Evolutionary conservation across 202 grass and related monocot genomes (phyloP).

Genomic region (Brachypodium distachyon): DNA sequence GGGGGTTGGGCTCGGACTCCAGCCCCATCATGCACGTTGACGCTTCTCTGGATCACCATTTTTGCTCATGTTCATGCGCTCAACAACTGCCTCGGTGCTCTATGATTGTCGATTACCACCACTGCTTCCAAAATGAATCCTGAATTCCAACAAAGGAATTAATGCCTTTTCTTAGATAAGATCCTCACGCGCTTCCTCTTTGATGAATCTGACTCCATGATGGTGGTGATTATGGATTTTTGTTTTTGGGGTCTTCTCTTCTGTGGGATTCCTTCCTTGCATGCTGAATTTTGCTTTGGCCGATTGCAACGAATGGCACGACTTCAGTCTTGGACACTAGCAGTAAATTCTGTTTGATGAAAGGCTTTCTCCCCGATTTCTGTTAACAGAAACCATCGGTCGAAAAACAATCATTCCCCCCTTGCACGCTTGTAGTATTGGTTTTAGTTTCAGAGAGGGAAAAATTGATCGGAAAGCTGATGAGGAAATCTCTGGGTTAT

Average conservation of each 20-base stretch:
- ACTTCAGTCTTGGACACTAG: neutral
- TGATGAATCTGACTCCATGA: neutral
- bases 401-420: too few relatives aligned
- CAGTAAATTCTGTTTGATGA: too few relatives aligned
- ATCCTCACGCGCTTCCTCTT: neutral
- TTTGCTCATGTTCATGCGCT: conserved; percentile 2
- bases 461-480: neutral
- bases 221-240: neutral
- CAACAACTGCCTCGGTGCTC: too few relatives aligned
- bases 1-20: neutral
- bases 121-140: neutral
- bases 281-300: neutral
- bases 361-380: too few relatives aligned
- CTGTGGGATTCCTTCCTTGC: neutral
- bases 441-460: neutral
- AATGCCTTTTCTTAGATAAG: neutral
- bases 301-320: neutral
- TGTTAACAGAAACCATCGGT: too few relatives aligned
- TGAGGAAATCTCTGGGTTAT: neutral
- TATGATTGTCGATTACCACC: too few relatives aligned
- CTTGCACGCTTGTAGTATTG: too few relatives aligned
- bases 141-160: neutral
- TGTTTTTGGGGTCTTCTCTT: neutral
- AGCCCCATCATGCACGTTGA: neutral
- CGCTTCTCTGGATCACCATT: neutral